phyloP scores from a whole-genome alignment of 371 early-diverging fungal species.

The Rhizomucor miehei region DNA sequence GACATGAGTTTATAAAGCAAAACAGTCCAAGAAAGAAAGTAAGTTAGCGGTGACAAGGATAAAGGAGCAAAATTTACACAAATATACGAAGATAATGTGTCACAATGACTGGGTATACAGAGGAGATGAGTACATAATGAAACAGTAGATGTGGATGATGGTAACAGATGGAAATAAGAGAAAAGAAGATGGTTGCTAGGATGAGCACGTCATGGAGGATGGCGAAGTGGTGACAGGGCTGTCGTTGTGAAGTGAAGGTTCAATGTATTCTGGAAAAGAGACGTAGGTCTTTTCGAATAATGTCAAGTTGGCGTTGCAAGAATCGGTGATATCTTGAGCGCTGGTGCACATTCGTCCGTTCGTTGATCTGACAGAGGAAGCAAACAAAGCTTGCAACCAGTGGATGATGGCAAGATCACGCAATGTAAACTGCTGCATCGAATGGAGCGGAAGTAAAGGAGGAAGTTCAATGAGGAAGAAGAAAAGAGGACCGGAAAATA shows the following conservation, averaged over 20 bases:
- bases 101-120: background rate
- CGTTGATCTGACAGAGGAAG: background rate
- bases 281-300: slow-evolving; percentile 20
- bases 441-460: background rate
- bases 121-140: background rate
- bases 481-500: slow-evolving; percentile 2
- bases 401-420: background rate
- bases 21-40: too few species aligned
- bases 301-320: slow-evolving; percentile 12
- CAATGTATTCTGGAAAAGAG: slow-evolving; percentile 13
- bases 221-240: background rate
- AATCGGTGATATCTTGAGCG: slow-evolving; percentile 2
- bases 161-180: background rate
- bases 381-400: background rate
- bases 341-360: slow-evolving; percentile 5
- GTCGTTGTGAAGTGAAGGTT: background rate
- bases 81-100: too few species aligned
- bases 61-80: too few species aligned
- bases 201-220: slow-evolving; percentile 4
- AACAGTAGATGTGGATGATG: background rate
- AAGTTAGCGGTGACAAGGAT: too few species aligned
- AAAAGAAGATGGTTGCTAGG: background rate
- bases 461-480: background rate
- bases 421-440: background rate
- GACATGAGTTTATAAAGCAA: too few species aligned